These are phyloP conservation scores for Plenodomus tracheiphilus DNA, from an alignment of 2,329 filamentous ascomycete species.

Conservation along the genomic window DNA sequence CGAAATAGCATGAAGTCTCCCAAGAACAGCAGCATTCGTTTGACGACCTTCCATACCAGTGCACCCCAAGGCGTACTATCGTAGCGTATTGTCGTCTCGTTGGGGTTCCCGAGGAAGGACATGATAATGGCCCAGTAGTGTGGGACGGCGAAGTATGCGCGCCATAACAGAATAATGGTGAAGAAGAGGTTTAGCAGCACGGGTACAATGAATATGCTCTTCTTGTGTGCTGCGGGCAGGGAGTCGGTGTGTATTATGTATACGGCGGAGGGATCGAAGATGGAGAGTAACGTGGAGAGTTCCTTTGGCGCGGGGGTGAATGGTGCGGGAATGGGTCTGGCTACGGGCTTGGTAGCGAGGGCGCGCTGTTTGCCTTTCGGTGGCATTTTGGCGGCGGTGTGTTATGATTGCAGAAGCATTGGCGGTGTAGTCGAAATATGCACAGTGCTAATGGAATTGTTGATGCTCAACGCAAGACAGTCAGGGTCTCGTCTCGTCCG, in stretches of 20 bases:
- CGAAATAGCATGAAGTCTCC: conserved; percentile 67
- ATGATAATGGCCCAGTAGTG: conserved; percentile 72
- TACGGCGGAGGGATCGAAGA: conserved; percentile 69
- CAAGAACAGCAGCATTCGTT: conserved; percentile 67
- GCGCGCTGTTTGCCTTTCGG: conserved; percentile 24
- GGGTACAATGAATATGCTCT: conserved; percentile 80
- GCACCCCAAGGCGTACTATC: conserved; percentile 57
- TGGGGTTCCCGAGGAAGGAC: conserved; percentile 67
- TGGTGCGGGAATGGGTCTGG: conserved; percentile 50
- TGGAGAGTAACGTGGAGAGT: conserved; percentile 67
- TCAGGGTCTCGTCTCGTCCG: neutral
- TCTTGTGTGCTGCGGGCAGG: conserved; percentile 71
- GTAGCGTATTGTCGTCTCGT: conserved; percentile 67
- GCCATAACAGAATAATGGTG: conserved; percentile 65
- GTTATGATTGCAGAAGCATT: neutral
- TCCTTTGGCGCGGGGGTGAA: conserved; percentile 68
- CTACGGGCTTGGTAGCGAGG: conserved; percentile 9
- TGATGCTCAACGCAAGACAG: neutral
- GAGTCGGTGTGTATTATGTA: conserved; percentile 85
- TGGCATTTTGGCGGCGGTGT: conserved; percentile 14
- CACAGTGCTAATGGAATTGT: neutral
- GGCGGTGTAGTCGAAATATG: neutral
- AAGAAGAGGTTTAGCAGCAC: conserved; percentile 75
- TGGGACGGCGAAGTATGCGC: conserved; percentile 69
- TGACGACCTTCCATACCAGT: conserved; percentile 60